Evolutionary conservation across 2,329 filamentous ascomycete genomes (phyloP), one percentile per base, ranked within the genome.

Genomic region (Monilinia fructicola): DNA sequence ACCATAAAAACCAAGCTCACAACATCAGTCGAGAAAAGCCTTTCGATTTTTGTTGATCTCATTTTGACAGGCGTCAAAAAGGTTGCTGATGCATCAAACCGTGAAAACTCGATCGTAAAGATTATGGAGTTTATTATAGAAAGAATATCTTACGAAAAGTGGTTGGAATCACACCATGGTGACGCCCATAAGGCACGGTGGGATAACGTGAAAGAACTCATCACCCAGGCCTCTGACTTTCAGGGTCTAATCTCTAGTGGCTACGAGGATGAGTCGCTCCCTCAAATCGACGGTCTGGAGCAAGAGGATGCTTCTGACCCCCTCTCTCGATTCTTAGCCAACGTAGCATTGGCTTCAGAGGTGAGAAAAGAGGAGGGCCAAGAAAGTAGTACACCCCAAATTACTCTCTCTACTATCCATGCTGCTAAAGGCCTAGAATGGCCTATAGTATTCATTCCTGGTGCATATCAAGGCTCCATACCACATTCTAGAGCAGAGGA

Each of bases 391-490:
- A 84, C 82, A 38, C 81, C 85, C 2, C 83, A 91, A 72, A 86
- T 98, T 26, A 97, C 93, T 0, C 92, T 99, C 31, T 97, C 93
- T 7, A 99, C 94, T 0, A 97, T 99, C 14, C 94, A 99, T 76
- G 93, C 93, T 0, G 92, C 94, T 3, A 99, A 99, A 78, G 94
- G 94, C 3, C 82, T 99, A 0, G 94, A 99, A 77, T 99, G 95
- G 95, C 94, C 94, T 0, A 84, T 97, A 1, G 92, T 98, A 0
- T 98, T 98, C 76, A 88, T 98, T 21, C 93, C 95, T 7, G 91
- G 91, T 1, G 90, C 92, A 35, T 97, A 96, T 75, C 87, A 93
- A 56, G 95, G 94, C 0, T 94, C 90, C 2, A 96, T 98, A 67
- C 94, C 94, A 5, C 94, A 98, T 76, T 90, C 89, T 2, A 85